Conservation (phyloP, 106 monocot species). For the Acorus gramineus region DNA sequence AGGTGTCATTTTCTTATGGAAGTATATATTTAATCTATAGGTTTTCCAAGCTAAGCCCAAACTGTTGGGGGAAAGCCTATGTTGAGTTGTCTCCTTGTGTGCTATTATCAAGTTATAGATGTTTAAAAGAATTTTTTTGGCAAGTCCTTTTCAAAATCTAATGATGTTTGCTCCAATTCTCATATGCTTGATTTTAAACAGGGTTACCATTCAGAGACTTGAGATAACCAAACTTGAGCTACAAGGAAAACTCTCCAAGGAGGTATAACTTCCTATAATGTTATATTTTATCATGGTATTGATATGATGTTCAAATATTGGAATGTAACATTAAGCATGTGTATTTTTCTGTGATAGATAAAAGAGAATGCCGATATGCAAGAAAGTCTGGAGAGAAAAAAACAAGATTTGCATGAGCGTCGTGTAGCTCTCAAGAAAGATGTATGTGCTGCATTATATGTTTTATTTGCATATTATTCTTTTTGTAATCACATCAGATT, state of each 20-base stretch:
- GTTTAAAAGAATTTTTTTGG: no score
- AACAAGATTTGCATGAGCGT: conserved; percentile 42
- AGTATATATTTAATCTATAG: no score
- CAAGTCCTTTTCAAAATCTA: no score
- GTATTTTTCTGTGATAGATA: conserved; percentile 30
- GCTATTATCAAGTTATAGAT: no score
- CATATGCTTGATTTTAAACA: conserved; percentile 11
- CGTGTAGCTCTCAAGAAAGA: conserved; percentile 74
- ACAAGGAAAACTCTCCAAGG: conserved; percentile 58
- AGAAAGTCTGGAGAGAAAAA: conserved; percentile 52
- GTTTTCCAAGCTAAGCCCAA: no score
- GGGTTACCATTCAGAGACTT: conserved; percentile 57
- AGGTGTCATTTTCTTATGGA: no score
- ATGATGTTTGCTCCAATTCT: not conserved
- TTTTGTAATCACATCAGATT: not conserved
- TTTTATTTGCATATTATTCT: not conserved
- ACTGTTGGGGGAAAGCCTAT: no score
- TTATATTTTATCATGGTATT: not conserved
- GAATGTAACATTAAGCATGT: not conserved
- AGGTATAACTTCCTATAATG: conserved; percentile 26
- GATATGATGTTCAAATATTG: not conserved
- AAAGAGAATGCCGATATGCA: conserved; percentile 58
- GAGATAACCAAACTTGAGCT: conserved; percentile 66
- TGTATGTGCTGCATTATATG: conserved; percentile 27
- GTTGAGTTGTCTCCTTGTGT: no score